Evolutionary conservation across 2,329 filamentous ascomycete species (phyloP), one percentile per base, ranked within the genome.

Genomic region (Neocatenulostroma microsporum): DNA sequence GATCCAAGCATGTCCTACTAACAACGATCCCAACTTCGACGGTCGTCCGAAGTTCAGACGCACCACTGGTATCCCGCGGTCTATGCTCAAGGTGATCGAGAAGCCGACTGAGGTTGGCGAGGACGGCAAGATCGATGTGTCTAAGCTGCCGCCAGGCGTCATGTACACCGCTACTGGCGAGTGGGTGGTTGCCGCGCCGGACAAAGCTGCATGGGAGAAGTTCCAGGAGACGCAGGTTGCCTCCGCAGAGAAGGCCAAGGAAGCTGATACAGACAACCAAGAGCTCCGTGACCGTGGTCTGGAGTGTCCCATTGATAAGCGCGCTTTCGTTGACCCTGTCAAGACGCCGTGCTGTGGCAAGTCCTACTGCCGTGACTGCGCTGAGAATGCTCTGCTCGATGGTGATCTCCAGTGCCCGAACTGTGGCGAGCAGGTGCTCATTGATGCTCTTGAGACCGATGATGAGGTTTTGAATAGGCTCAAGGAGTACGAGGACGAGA

Each of bases 321-420:
- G 85, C 66, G 82, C 94, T 76, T 95, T 96, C 69, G 81, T 93
- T 79, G 86, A 95, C 63, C 89, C 91, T 75, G 91, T 93, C 74
- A 94, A 94, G 77, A 96, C 91, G 59, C 89, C 91, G 50, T 98
- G 91, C 76, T 98, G 91, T 73, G 78, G 84, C 69, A 93, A 84
- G 76, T 95, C 88, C 60, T 98, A 94, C 73, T 98, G 91, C 75
- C 91, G 91, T 77, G 87, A 95, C 63, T 98, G 91, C 82, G 95
- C 98, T 68, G 93, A 91, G 62, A 94, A 94, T 76, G 85, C 88
- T 66, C 80, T 98, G 66, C 89, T 95, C 67, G 88, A 96, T 72
- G 91, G 83, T 76, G 91, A 98, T 74, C 87, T 98, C 67, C 73
- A 88, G 64, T 98, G 91, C 65, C 91, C 91, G 47, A 81, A 80